These are phyloP conservation scores for Rhododendron simsii DNA, from an alignment of 148 eudicot species.

Conservation along the genomic window DNA sequence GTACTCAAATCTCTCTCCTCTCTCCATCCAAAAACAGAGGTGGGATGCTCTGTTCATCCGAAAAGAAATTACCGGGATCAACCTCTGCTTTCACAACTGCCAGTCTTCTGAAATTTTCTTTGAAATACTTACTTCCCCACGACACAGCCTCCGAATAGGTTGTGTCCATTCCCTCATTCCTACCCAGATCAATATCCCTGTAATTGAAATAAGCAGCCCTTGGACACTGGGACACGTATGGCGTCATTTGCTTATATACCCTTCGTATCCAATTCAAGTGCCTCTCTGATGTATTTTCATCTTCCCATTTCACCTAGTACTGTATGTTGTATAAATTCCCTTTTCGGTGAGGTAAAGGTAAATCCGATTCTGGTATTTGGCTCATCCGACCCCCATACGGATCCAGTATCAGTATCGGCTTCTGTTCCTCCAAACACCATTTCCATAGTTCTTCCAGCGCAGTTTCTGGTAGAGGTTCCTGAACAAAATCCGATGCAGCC, in stretches of 20 bases:
- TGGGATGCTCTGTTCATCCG: conserved; percentile 17
- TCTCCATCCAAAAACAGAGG: background rate
- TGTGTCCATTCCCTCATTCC: background rate
- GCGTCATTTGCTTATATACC: conserved; percentile 11
- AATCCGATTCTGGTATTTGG: background rate
- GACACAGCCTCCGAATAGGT: conserved; percentile 9
- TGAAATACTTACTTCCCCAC: conserved; percentile 23
- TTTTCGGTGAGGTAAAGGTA: conserved; percentile 14
- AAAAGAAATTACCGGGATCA: conserved; percentile 19
- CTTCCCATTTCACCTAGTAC: conserved; percentile 14
- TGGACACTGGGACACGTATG: conserved; percentile 16
- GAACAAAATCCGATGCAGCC: conserved; percentile 12
- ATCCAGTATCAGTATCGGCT: conserved; percentile 3
- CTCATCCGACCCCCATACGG: conserved; percentile 13
- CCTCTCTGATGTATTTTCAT: background rate
- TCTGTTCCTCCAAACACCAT: conserved; percentile 4
- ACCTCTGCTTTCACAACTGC: conserved; percentile 10
- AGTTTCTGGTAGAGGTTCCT: background rate
- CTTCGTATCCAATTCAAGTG: conserved; percentile 14
- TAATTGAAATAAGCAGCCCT: conserved; percentile 19
- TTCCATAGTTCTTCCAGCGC: background rate
- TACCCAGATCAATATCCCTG: conserved; percentile 16
- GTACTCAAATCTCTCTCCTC: background rate
- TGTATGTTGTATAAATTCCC: conserved; percentile 13
- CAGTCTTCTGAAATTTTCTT: conserved; percentile 12